Evolutionary conservation across 2,329 filamentous ascomycete genomes (phyloP).

Genomic region (Monilinia vaccinii-corymbosi): DNA sequence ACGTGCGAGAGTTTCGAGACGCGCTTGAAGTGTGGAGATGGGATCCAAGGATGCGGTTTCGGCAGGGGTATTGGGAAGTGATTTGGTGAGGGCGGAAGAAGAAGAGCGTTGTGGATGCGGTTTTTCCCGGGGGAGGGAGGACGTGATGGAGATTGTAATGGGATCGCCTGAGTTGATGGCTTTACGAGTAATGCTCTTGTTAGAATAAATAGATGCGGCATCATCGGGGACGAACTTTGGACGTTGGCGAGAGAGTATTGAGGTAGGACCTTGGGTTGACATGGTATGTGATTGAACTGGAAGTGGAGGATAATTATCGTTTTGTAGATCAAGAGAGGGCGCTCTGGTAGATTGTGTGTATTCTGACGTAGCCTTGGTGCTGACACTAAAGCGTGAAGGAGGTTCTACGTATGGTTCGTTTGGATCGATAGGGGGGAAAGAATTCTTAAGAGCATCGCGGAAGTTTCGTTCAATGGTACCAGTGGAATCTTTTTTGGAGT

Average conservation of each 20-base stretch:
- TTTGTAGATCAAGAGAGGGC: constrained; percentile 13
- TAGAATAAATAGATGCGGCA: constrained; percentile 2
- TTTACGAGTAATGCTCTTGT: constrained; percentile 21
- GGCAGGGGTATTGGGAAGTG: constrained; percentile 49
- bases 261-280: constrained; percentile 11
- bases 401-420: constrained; percentile 25
- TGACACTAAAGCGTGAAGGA: constrained; percentile 28
- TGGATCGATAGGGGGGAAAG: constrained; percentile 9
- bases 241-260: constrained; percentile 26
- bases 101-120: not conserved
- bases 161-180: constrained; percentile 20
- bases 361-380: constrained; percentile 27
- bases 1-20: constrained; percentile 55
- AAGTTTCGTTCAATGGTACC: constrained; percentile 25
- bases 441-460: constrained; percentile 19
- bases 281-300: constrained; percentile 3
- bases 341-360: constrained; percentile 22
- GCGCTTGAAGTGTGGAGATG: constrained; percentile 56
- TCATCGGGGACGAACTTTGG: constrained; percentile 16
- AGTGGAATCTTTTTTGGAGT: constrained; percentile 13
- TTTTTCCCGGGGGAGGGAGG: not conserved
- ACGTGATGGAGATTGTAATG: constrained; percentile 26
- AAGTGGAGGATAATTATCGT: constrained; percentile 8
- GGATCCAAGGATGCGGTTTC: constrained; percentile 53
- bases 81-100: constrained; percentile 36